phyloP scores from a whole-genome alignment of 352 stramenopile genomes.

The Pythium periplocum region DNA sequence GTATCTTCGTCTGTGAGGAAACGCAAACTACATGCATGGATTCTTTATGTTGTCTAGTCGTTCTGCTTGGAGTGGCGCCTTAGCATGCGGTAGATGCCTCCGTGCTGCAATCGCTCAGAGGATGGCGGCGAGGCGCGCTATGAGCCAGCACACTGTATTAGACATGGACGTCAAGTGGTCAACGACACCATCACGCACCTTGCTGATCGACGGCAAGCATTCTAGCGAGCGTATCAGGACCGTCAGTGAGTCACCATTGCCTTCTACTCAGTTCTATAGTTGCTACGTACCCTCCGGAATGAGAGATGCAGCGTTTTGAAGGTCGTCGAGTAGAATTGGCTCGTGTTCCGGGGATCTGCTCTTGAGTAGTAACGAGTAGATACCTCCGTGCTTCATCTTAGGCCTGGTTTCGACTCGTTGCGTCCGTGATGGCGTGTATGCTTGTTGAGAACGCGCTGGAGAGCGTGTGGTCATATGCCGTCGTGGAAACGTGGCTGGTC shows the following conservation, averaged over 20 bases:
- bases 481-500: conserved; percentile 4
- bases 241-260: background rate
- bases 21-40: too few relatives aligned
- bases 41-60: too few relatives aligned
- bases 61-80: conserved; percentile 19
- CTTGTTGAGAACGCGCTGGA: conserved; percentile 1
- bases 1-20: too few relatives aligned
- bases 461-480: conserved; percentile 6
- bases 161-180: background rate
- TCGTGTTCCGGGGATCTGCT: conserved; percentile 42
- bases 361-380: conserved; percentile 75
- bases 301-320: conserved; percentile 17
- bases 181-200: background rate
- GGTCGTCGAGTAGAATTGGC: conserved; percentile 50
- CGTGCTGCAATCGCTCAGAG: conserved; percentile 45
- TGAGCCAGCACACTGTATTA: background rate
- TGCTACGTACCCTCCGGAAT: conserved; percentile 10
- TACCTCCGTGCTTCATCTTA: conserved; percentile 68
- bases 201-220: background rate
- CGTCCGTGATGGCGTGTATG: background rate
- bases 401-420: conserved; percentile 24
- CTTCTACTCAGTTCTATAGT: background rate
- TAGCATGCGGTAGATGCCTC: conserved; percentile 71
- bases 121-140: conserved; percentile 20
- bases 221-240: background rate